Evolutionary conservation across 805 yeast species (phyloP).

Genomic region (Candida pseudoglaebosa): DNA sequence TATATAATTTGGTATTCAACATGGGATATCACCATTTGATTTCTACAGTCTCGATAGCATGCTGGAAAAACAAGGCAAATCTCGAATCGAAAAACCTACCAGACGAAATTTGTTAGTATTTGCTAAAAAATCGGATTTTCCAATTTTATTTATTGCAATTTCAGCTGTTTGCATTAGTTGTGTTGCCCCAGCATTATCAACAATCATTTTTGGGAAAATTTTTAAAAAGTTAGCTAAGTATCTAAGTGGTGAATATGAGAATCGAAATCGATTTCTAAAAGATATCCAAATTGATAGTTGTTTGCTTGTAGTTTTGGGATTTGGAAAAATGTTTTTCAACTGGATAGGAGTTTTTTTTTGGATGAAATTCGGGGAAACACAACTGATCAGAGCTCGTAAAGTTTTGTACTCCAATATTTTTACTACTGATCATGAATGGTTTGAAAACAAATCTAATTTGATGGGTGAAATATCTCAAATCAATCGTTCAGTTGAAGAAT

Average conservation of each 20-base stretch:
- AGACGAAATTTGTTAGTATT: conserved; percentile 12
- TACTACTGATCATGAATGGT: conserved; percentile 53
- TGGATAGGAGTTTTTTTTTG: conserved; percentile 60
- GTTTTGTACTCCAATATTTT: conserved; percentile 44
- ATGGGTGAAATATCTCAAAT: conserved; percentile 64
- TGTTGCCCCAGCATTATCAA: conserved; percentile 53
- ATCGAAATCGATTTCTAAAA: conserved; percentile 19
- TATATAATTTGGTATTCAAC: background rate
- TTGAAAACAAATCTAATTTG: conserved; percentile 50
- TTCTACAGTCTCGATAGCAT: background rate
- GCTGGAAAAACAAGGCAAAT: background rate
- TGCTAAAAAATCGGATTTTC: conserved; percentile 13
- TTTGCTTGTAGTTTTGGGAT: conserved; percentile 30
- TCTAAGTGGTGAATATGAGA: conserved; percentile 26
- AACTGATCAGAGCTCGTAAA: conserved; percentile 54
- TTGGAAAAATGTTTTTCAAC: conserved; percentile 24
- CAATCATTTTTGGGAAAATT: conserved; percentile 63
- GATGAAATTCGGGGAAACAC: conserved; percentile 70
- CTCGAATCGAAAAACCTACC: background rate
- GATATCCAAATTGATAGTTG: conserved; percentile 26
- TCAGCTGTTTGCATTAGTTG: conserved; percentile 49
- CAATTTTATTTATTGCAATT: conserved; percentile 18
- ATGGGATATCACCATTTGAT: background rate
- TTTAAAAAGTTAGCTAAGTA: conserved; percentile 38
- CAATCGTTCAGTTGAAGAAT: conserved; percentile 72